Percentiles rank a stretch among this genome's conserved stretches.
Evolutionary conservation across 2,329 filamentous ascomycete genomes (phyloP).

Genomic region (Didymella lethalis): DNA sequence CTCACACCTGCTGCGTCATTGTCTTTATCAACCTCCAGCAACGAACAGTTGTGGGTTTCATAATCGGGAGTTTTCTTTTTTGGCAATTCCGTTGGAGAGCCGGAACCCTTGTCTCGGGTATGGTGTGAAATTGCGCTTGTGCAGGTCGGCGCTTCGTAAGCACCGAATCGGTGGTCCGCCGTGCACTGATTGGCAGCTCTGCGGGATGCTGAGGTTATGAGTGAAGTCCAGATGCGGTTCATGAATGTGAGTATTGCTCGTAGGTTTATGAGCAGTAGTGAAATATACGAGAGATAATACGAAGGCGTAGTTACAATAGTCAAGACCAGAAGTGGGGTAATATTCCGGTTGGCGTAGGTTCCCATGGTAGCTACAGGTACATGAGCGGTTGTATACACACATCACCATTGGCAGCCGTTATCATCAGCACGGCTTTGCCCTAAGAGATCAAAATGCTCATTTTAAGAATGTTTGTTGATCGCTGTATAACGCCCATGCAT

Average conservation of each 20-base stretch:
- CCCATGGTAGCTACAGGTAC: neutral
- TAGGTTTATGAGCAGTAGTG: neutral
- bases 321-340: neutral
- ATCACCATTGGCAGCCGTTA: neutral
- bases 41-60: neutral
- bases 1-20: conserved; percentile 5
- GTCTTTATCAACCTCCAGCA: neutral
- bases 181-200: conserved; percentile 1
- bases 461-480: neutral
- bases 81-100: conserved; percentile 31
- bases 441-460: neutral
- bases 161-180: neutral
- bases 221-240: neutral
- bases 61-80: neutral
- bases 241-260: too few relatives aligned
- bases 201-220: neutral
- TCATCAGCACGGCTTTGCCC: neutral
- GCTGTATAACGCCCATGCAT: conserved; percentile 13
- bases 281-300: neutral
- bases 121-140: conserved; percentile 11
- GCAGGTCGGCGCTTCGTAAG: conserved; percentile 11
- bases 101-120: conserved; percentile 18
- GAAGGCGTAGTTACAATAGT: neutral
- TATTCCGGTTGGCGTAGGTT: neutral
- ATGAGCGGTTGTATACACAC: neutral